These are phyloP conservation scores for Domatiomyces globalis DNA, from an alignment of 2,329 filamentous ascomycete species.

Conservation along the genomic window DNA sequence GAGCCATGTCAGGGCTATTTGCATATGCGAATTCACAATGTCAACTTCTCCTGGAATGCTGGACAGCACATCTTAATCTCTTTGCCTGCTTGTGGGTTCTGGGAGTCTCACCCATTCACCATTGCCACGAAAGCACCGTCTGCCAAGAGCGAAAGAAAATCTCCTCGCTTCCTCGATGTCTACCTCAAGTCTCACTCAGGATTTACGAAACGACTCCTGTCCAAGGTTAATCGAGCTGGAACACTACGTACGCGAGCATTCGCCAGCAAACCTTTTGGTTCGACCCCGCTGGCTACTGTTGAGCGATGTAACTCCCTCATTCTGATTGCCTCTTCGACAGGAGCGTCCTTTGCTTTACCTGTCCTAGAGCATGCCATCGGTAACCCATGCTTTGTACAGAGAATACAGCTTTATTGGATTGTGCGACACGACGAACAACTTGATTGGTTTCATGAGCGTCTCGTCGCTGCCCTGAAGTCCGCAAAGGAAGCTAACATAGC, in stretches of 20 bases:
- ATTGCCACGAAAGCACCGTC: conserved; percentile 30
- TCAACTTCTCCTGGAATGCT: conserved; percentile 40
- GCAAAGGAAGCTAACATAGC: conserved; percentile 38
- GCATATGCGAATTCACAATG: conserved; percentile 6
- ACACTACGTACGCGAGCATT: conserved; percentile 2
- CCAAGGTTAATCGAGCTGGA: neutral
- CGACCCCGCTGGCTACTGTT: conserved; percentile 5
- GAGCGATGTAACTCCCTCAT: conserved; percentile 13
- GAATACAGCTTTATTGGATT: conserved; percentile 12
- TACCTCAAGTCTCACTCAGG: conserved; percentile 13
- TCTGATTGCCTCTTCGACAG: conserved; percentile 24
- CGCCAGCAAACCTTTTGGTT: conserved; percentile 12
- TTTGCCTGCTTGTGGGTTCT: conserved; percentile 40
- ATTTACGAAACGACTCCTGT: conserved; percentile 11
- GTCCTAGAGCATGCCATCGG: conserved; percentile 8
- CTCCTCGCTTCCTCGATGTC: conserved; percentile 6
- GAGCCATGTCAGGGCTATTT: conserved; percentile 4
- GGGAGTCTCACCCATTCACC: conserved; percentile 53
- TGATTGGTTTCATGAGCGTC: conserved; percentile 10
- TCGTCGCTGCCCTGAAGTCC: conserved; percentile 3
- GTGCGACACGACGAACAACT: conserved; percentile 9
- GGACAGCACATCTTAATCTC: conserved; percentile 51
- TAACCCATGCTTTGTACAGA: conserved; percentile 5
- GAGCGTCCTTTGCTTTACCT: conserved; percentile 44
- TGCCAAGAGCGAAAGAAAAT: conserved; percentile 1